Evolutionary conservation across 768 basidiomycete species (phyloP).

Genomic region (Auricularia heimuer): DNA sequence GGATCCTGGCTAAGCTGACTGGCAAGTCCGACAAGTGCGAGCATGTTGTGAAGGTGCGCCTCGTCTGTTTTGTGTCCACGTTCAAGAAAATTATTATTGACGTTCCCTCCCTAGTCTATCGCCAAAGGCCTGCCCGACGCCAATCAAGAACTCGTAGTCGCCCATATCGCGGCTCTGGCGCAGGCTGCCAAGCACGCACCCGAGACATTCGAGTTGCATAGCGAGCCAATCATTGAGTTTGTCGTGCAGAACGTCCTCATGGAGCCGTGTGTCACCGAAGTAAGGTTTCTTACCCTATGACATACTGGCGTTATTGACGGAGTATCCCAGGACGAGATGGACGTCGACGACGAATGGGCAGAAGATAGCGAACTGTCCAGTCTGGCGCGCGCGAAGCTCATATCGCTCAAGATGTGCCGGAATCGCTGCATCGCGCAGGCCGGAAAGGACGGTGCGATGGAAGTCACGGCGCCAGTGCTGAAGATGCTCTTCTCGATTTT

Average conservation of each 20-base stretch:
- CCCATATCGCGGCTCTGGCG: slow-evolving; percentile 60
- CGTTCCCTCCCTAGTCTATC: slow-evolving; percentile 38
- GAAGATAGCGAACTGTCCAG: slow-evolving; percentile 52
- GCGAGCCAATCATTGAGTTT: slow-evolving; percentile 63
- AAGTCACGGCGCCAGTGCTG: slow-evolving; percentile 65
- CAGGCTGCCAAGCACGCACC: slow-evolving; percentile 64
- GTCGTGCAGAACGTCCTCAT: slow-evolving; percentile 63
- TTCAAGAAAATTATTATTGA: not conserved
- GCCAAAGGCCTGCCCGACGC: slow-evolving; percentile 39
- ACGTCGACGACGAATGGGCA: slow-evolving; percentile 60
- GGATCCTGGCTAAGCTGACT: slow-evolving; percentile 54
- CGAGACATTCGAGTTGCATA: slow-evolving; percentile 67
- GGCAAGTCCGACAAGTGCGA: slow-evolving; percentile 14
- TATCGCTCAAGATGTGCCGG: slow-evolving; percentile 70
- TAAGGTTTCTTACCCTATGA: slow-evolving; percentile 22
- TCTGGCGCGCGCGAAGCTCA: slow-evolving; percentile 57
- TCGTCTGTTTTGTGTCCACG: not conserved
- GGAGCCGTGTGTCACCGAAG: slow-evolving; percentile 39
- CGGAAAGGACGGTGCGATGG: slow-evolving; percentile 43
- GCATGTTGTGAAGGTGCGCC: slow-evolving; percentile 51
- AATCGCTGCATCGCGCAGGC: slow-evolving; percentile 71
- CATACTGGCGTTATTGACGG: not conserved
- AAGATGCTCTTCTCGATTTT: slow-evolving; percentile 69
- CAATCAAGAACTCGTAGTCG: slow-evolving; percentile 43
- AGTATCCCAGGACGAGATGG: slow-evolving; percentile 45